These are phyloP conservation scores for Trebouxia gelatinosa DNA, from an alignment of 163 green algal species.

Conservation along the genomic window DNA sequence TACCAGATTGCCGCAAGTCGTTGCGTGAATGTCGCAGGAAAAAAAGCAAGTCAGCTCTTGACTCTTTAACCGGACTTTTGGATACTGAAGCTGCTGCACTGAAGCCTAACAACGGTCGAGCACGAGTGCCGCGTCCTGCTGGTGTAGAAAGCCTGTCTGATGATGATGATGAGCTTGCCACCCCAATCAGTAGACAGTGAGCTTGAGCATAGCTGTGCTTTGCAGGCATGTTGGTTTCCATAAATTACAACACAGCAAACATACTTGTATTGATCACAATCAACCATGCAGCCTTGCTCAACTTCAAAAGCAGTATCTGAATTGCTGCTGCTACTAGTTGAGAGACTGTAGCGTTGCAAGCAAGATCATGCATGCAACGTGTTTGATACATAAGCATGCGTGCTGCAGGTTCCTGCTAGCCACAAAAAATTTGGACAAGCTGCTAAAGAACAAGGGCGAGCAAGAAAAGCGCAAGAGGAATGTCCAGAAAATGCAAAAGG, in stretches of 20 bases:
- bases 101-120: background rate
- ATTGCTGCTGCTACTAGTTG: background rate
- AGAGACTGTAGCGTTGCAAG: no score
- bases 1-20: no score
- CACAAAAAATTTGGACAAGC: background rate
- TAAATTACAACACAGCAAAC: no score
- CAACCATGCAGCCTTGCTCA: no score
- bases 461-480: background rate
- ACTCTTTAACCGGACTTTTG: background rate
- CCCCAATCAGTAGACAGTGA: background rate
- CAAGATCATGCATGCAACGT: no score
- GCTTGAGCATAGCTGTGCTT: background rate
- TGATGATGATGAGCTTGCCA: background rate
- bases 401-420: background rate
- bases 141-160: slow-evolving; percentile 2
- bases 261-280: no score
- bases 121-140: background rate
- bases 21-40: background rate
- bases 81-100: background rate
- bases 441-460: slow-evolving; percentile 1
- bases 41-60: slow-evolving; percentile 12
- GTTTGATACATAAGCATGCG: no score
- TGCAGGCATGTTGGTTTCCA: background rate
- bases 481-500: slow-evolving; percentile 3
- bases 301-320: no score